phyloP scores from a whole-genome alignment of 371 early-diverging fungal species.

The Rhizopus sp. region DNA sequence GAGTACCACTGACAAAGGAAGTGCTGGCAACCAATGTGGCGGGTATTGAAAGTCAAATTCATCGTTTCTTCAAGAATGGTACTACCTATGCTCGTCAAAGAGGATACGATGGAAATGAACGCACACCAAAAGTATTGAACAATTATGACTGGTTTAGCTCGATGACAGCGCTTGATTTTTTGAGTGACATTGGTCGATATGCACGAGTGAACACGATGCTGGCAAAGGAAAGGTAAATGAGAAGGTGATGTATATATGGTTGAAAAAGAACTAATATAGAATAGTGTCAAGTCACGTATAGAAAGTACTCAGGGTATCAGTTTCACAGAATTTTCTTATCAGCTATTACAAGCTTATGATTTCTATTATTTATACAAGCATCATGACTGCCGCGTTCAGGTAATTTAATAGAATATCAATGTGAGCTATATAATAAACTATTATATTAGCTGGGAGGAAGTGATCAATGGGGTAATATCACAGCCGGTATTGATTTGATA shows the following conservation, averaged over 20 bases:
- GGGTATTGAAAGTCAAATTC: slow-evolving; percentile 72
- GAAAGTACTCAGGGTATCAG: slow-evolving; percentile 85
- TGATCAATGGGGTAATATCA: slow-evolving; percentile 98
- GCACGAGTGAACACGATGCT: slow-evolving; percentile 87
- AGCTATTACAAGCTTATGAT: slow-evolving; percentile 93
- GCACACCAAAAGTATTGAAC: slow-evolving; percentile 65
- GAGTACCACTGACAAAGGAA: slow-evolving; percentile 62
- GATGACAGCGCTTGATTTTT: slow-evolving; percentile 80
- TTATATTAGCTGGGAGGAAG: slow-evolving; percentile 83
- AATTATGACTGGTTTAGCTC: slow-evolving; percentile 82
- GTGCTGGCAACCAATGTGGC: slow-evolving; percentile 66
- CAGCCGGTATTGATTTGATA: slow-evolving; percentile 92
- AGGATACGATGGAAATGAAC: slow-evolving; percentile 29
- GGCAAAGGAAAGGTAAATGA: slow-evolving; percentile 74
- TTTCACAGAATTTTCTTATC: slow-evolving; percentile 96
- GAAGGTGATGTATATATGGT: not conserved
- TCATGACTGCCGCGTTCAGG: slow-evolving; percentile 72
- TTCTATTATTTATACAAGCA: slow-evolving; percentile 81
- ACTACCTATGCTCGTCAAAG: slow-evolving; percentile 57
- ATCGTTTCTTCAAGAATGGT: slow-evolving; percentile 71
- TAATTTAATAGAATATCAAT: slow-evolving; percentile 17
- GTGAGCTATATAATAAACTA: not conserved
- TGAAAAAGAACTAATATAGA: no score
- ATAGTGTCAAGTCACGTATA: slow-evolving; percentile 75
- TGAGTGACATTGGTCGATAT: slow-evolving; percentile 78